Percentiles rank a stretch among this genome's conserved stretches.
These are phyloP conservation scores for Pyricularia sp. DNA, from an alignment of 2,329 filamentous ascomycete species.

Conservation along the genomic window DNA sequence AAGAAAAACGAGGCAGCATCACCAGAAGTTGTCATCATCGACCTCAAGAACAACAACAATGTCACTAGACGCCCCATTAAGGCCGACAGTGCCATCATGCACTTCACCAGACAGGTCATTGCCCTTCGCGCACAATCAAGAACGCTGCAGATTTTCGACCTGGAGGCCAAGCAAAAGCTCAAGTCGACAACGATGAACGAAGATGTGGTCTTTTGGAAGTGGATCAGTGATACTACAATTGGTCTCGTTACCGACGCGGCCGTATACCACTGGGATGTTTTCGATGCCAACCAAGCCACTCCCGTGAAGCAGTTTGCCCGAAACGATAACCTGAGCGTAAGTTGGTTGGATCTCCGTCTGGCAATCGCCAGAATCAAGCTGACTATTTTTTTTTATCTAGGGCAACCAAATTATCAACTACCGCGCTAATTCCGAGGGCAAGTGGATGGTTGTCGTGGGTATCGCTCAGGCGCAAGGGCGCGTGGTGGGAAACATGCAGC, in stretches of 20 bases:
- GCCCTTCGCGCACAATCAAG: conserved; percentile 89
- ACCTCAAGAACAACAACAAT: conserved; percentile 96
- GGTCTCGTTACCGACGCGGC: conserved; percentile 85
- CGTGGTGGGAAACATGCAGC: conserved; percentile 91
- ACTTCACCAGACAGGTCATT: conserved; percentile 93
- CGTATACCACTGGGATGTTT: conserved; percentile 97
- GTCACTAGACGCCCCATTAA: conserved; percentile 92
- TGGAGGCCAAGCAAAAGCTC: conserved; percentile 85
- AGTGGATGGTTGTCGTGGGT: conserved; percentile 97
- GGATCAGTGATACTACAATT: conserved; percentile 83
- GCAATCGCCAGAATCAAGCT: background rate
- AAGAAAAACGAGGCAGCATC: conserved; percentile 77
- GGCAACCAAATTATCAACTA: conserved; percentile 99
- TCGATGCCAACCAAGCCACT: conserved; percentile 67
- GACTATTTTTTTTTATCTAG: conserved; percentile 30
- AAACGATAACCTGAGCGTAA: conserved; percentile 77
- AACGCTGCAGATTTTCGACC: conserved; percentile 96
- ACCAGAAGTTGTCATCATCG: conserved; percentile 92
- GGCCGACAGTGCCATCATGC: conserved; percentile 99
- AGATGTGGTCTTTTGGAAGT: conserved; percentile 98
- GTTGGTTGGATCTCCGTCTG: conserved; percentile 21
- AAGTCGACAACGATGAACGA: conserved; percentile 96
- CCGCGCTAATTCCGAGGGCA: conserved; percentile 86
- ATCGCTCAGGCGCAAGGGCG: conserved; percentile 90
- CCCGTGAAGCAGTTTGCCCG: conserved; percentile 92